Base-by-base conservation (phyloP, 441 rosid genomes). In the Euphorbia schlechtendalii region DNA sequence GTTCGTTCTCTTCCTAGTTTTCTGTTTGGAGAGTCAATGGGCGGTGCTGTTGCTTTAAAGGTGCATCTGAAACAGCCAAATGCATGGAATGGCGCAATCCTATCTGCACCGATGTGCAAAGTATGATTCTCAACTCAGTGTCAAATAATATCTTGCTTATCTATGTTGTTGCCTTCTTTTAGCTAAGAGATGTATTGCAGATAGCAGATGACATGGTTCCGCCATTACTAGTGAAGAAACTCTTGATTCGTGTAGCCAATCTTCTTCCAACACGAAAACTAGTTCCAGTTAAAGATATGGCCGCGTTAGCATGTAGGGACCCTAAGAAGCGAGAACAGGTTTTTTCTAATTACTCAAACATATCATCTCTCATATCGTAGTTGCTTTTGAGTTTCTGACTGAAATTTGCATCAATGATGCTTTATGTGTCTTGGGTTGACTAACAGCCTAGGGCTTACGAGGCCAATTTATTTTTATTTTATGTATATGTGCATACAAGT, bases 101-200 rank as follows among this genome's bases (percentile, higher is more conserved):
- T 94, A 64, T 92, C 80, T 46, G 97, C 97, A 36, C 96, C 99
- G 0, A 90, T 94, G 99, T 94, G 99, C 83, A 90, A 94, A 82
- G 97, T 93, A 85, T 67, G 58, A 38, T 34, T 63, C 58, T 18
- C 46, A n/a, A 27, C 59, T 71, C 61, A 12, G 8, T 36, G 1
- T n/a, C 10, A 40, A 43, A 14, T 45, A 15, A 21, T 22, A 12
- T 36, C 6, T 14, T 36, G 25, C 38, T 46, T 43, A 41, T 48
- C 12, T 28, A 14, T 20, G 24, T 3, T 64, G 14, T 54, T n/a
- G 4, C 52, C 54, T 38, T 10, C 40, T n/a, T 5, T 32, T 61
- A 65, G 66, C 61, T 45, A 30, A 59, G 64, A 51, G 9, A 32
- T 45, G 69, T 48, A 49, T 38, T 74, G 10, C 74, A 94, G 99